Conservation (phyloP, 345 rosid species). For the Syzygium aqueum region DNA sequence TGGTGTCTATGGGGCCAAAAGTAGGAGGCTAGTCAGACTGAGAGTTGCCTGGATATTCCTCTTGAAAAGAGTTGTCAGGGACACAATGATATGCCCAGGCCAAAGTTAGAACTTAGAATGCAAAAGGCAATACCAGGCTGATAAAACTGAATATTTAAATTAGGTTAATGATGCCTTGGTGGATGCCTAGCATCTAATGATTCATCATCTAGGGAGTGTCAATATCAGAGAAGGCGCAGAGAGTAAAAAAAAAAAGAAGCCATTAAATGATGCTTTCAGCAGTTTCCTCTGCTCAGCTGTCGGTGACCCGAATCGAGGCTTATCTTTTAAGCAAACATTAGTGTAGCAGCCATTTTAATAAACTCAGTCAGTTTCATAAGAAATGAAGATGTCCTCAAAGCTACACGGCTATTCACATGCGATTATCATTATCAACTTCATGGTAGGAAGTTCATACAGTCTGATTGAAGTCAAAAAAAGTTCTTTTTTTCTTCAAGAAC, state of each 20-base stretch:
- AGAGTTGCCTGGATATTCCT: neutral
- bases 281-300: neutral
- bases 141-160: neutral
- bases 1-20: neutral
- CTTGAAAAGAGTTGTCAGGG: neutral
- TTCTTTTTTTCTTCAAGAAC: conserved; percentile 1
- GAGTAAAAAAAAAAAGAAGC: neutral
- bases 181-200: neutral
- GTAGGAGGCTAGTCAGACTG: neutral
- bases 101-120: neutral
- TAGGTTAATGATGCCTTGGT: neutral
- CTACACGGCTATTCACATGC: neutral
- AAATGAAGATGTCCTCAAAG: neutral
- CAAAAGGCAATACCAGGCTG: neutral
- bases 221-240: neutral
- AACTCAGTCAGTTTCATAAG: neutral
- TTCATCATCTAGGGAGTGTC: neutral
- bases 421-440: neutral
- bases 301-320: neutral
- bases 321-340: neutral
- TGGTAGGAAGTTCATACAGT: neutral
- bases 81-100: neutral
- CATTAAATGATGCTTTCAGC: neutral
- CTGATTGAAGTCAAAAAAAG: neutral
- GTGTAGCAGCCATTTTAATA: neutral